phyloP scores from a whole-genome alignment of 2,329 filamentous ascomycete species.

The Sclerotiophoma versabilis region DNA sequence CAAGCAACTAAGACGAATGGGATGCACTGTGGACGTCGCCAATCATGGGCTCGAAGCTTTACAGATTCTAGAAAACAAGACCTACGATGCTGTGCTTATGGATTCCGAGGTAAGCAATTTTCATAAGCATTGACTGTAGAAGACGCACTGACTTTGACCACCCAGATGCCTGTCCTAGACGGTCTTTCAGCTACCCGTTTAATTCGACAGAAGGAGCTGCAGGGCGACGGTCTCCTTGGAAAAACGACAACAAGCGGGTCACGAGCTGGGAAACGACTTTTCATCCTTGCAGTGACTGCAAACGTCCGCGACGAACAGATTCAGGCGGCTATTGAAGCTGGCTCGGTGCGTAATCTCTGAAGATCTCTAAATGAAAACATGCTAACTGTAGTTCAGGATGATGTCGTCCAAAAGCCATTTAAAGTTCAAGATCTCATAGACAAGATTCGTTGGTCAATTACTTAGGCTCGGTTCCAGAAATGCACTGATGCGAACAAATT shows the following conservation, averaged over 20 bases:
- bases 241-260: slow-evolving; percentile 33
- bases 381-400: slow-evolving; percentile 19
- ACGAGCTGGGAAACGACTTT: slow-evolving; percentile 10
- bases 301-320: slow-evolving; percentile 26
- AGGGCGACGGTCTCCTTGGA: background rate
- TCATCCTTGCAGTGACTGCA: slow-evolving; percentile 37
- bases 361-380: fast-evolving
- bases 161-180: slow-evolving; percentile 38
- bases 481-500: background rate
- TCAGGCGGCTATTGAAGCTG: background rate
- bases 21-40: slow-evolving; percentile 38
- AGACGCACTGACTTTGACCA: slow-evolving; percentile 15
- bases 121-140: background rate
- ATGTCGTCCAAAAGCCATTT: slow-evolving; percentile 46
- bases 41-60: slow-evolving; percentile 49
- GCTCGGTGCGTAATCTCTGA: background rate
- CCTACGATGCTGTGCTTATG: slow-evolving; percentile 49
- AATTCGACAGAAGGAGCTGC: slow-evolving; percentile 24
- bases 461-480: background rate
- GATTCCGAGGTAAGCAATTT: slow-evolving; percentile 52
- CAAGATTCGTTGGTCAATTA: slow-evolving; percentile 26
- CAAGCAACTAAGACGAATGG: slow-evolving; percentile 44
- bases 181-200: slow-evolving; percentile 29
- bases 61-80: slow-evolving; percentile 33
- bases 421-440: slow-evolving; percentile 41